Conservation (phyloP, 1,284 basidiomycete species). For the Mycena citricolor region DNA sequence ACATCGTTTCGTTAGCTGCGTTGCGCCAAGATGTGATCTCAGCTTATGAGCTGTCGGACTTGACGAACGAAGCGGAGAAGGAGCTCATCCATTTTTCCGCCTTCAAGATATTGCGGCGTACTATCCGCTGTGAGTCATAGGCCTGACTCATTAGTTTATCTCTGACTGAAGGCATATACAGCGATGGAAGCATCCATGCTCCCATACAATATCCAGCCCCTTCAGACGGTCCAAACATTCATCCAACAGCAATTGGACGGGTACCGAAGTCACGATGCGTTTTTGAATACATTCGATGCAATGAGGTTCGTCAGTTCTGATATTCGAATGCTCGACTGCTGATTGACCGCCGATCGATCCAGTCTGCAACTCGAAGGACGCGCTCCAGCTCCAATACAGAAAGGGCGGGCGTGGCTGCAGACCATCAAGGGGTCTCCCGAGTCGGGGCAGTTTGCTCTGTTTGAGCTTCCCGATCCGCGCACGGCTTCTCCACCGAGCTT, state of each 20-base stretch:
- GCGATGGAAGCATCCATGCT: slow-evolving; percentile 1
- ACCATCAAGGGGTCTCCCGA: neutral
- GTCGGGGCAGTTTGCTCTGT: neutral
- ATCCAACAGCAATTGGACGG: neutral
- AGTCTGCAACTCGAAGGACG: neutral
- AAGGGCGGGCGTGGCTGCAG: slow-evolving; percentile 1
- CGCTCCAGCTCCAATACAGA: neutral
- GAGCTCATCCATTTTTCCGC: neutral
- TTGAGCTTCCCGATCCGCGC: neutral
- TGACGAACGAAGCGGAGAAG: neutral
- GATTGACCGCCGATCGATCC: too few species aligned
- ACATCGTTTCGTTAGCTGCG: neutral
- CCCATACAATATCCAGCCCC: neutral
- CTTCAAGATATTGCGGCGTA: neutral
- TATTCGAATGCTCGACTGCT: too few species aligned
- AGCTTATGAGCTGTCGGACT: neutral
- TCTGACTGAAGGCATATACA: neutral
- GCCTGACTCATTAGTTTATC: neutral
- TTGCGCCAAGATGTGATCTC: slow-evolving; percentile 2
- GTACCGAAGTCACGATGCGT: neutral
- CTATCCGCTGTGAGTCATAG: neutral
- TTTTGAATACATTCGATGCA: too few species aligned
- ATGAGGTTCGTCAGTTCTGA: too few species aligned
- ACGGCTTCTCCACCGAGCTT: neutral
- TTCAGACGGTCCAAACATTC: too few species aligned